phyloP scores from a whole-genome alignment of 148 eudicot species.

The Selenicereus undatus region DNA sequence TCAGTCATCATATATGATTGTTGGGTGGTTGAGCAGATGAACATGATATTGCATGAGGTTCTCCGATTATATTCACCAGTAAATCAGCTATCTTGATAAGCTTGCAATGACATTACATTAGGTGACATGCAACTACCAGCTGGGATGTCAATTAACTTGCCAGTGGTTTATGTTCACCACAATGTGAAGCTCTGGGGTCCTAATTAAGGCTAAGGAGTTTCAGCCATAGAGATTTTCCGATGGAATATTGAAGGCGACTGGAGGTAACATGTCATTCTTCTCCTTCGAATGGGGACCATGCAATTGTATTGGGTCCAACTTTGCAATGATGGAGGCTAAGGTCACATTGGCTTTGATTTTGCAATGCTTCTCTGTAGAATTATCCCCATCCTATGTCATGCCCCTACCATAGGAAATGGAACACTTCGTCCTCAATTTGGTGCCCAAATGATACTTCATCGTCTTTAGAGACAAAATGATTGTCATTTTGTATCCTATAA shows the following conservation, averaged over 20 bases:
- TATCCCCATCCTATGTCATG: slow-evolving; percentile 40
- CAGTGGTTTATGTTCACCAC: slow-evolving; percentile 18
- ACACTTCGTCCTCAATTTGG: slow-evolving; percentile 40
- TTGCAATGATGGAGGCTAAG: slow-evolving; percentile 39
- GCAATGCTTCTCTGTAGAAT: slow-evolving; percentile 28
- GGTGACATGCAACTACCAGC: slow-evolving; percentile 23
- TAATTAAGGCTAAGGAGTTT: slow-evolving; percentile 40
- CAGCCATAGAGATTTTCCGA: slow-evolving; percentile 36
- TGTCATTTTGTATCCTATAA: too few relatives aligned
- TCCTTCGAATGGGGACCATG: slow-evolving; percentile 44
- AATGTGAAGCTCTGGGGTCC: slow-evolving; percentile 25
- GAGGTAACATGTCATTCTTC: slow-evolving; percentile 25
- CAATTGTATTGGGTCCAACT: slow-evolving; percentile 35
- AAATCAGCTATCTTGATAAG: background rate
- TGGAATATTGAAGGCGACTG: slow-evolving; percentile 29
- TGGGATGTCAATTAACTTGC: slow-evolving; percentile 4
- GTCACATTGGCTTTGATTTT: slow-evolving; percentile 32
- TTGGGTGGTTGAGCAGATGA: slow-evolving; percentile 10
- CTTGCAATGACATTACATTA: background rate
- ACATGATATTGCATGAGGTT: slow-evolving; percentile 28
- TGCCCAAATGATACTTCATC: slow-evolving; percentile 25
- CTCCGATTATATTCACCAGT: slow-evolving; percentile 25
- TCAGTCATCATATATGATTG: background rate
- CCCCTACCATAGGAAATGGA: slow-evolving; percentile 22
- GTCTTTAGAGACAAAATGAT: background rate